Conservation (phyloP, 1,284 basidiomycete genomes). For the Naganishia albida region DNA sequence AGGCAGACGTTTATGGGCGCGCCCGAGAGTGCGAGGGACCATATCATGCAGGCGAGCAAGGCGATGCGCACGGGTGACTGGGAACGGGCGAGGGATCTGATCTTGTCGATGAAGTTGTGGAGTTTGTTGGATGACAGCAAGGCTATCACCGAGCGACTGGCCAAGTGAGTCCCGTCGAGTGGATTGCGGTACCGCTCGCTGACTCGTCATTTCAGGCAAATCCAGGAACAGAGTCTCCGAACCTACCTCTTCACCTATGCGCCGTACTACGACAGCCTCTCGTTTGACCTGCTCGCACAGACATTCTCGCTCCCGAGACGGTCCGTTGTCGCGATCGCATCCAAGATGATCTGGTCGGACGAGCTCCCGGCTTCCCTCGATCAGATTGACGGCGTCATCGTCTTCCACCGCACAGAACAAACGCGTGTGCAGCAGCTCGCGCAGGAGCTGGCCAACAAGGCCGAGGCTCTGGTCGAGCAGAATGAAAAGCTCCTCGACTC, state of each 20-base stretch:
- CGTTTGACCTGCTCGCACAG: slow-evolving; percentile 78
- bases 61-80: slow-evolving; percentile 96
- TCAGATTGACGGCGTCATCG: slow-evolving; percentile 78
- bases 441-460: slow-evolving; percentile 81
- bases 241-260: slow-evolving; percentile 99
- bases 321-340: slow-evolving; percentile 86
- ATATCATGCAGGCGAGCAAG: slow-evolving; percentile 99
- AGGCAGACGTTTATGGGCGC: slow-evolving; percentile 97
- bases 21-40: slow-evolving; percentile 96
- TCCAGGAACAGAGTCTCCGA: slow-evolving; percentile 94
- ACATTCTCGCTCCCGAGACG: slow-evolving; percentile 82
- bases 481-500: slow-evolving; percentile 92
- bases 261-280: slow-evolving; percentile 88
- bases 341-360: slow-evolving; percentile 99
- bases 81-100: slow-evolving; percentile 89
- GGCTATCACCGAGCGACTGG: slow-evolving; percentile 91
- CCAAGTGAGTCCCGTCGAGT: slow-evolving; percentile 63
- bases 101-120: slow-evolving; percentile 98
- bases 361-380: slow-evolving; percentile 92
- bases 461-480: slow-evolving; percentile 83
- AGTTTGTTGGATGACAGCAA: slow-evolving; percentile 85
- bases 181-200: slow-evolving; percentile 5
- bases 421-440: slow-evolving; percentile 87
- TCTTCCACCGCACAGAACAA: slow-evolving; percentile 87
- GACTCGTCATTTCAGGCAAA: slow-evolving; percentile 65